Percentiles rank a stretch among this genome's conserved stretches.
Evolutionary conservation across 768 basidiomycete genomes (phyloP).

Genomic region (Glaciozyma martinii): DNA sequence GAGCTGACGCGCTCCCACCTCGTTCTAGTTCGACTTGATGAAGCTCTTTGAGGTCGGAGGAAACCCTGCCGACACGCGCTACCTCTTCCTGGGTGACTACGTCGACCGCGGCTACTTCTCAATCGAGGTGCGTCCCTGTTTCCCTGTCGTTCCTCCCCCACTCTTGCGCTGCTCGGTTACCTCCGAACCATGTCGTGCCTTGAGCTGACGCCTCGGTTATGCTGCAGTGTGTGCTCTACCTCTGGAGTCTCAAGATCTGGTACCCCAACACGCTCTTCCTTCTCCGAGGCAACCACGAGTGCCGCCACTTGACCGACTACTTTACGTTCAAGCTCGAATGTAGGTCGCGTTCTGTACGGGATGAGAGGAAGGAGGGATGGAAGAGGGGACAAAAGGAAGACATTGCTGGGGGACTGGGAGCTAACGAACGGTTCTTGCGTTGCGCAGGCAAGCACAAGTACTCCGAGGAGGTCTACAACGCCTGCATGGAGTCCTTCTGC

Average conservation of each 20-base stretch:
- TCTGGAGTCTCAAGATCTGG: constrained; percentile 99
- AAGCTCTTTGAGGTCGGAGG: constrained; percentile 91
- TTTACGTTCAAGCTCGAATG: constrained; percentile 99
- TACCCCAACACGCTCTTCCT: constrained; percentile 95
- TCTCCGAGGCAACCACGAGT: constrained; percentile 96
- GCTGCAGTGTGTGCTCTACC: constrained; percentile 81
- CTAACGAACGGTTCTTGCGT: neutral
- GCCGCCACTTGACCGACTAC: constrained; percentile 94
- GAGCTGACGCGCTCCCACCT: constrained; percentile 1
- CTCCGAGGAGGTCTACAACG: constrained; percentile 89
- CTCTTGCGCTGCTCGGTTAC: constrained; percentile 1
- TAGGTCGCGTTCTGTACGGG: constrained; percentile 42
- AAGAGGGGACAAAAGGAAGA: too few relatives aligned
- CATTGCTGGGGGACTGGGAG: too few relatives aligned
- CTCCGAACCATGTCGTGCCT: too few relatives aligned
- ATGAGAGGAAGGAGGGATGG: too few relatives aligned
- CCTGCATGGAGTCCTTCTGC: constrained; percentile 97
- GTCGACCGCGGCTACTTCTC: constrained; percentile 91
- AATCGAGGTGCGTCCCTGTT: constrained; percentile 57
- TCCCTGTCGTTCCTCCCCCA: neutral
- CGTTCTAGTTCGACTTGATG: constrained; percentile 74
- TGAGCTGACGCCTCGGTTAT: too few relatives aligned
- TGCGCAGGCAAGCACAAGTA: constrained; percentile 92
- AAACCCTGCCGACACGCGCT: constrained; percentile 85
- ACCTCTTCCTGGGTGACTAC: constrained; percentile 86